Conservation (phyloP, 192 early-diverging fungal genomes). For the Rhizophagus sp. region DNA sequence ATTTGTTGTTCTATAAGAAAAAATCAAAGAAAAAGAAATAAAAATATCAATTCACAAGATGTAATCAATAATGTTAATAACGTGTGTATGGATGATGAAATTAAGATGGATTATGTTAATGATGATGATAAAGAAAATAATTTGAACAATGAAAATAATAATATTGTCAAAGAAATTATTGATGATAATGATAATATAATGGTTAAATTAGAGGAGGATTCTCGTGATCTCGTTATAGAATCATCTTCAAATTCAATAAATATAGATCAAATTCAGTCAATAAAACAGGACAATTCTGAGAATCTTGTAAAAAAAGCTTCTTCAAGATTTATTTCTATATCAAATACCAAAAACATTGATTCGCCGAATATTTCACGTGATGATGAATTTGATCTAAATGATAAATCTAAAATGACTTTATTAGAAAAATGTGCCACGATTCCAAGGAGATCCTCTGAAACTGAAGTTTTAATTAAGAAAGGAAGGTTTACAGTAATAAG, state of each 20-base stretch:
- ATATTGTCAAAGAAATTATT: background rate
- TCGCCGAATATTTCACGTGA: background rate
- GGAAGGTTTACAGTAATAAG: background rate
- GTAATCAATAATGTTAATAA: background rate
- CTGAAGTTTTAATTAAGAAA: background rate
- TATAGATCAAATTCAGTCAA: background rate
- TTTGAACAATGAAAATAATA: background rate
- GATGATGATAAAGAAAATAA: background rate
- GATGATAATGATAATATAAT: background rate
- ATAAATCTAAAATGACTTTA: background rate
- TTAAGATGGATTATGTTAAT: no score
- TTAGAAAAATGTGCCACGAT: background rate
- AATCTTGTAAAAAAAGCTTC: background rate
- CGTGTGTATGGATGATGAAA: background rate
- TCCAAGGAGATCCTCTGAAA: constrained; percentile 6
- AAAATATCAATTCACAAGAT: background rate
- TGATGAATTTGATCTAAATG: background rate
- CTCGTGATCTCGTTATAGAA: no score
- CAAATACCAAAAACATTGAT: background rate
- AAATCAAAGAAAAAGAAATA: background rate
- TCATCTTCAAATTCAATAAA: background rate
- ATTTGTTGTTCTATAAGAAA: background rate
- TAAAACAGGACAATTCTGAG: background rate
- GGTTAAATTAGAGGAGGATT: background rate
- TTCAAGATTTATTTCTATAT: background rate